Base-by-base conservation (phyloP, 129 eudicot genomes). In the sunflower (Helianthus annuus) region DNA sequence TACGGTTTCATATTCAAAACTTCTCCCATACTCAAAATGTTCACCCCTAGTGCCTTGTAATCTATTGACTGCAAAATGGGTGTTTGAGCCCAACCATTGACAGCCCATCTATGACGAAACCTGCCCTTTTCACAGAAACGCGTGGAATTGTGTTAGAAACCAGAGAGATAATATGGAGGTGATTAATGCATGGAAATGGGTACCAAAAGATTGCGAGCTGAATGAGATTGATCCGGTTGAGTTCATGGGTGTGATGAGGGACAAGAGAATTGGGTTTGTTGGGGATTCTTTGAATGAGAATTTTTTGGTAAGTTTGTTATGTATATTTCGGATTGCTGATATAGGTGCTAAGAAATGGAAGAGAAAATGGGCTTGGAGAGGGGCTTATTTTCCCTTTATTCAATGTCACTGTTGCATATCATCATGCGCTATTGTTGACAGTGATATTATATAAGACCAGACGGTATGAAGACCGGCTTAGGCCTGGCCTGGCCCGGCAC, bases 261-360 rank as follows among this genome's bases (percentile, higher is more conserved):
- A 42, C 40, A 74, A 64, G 34, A 14, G 79, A 48, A 70, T 93
- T 64, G 98, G 98, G 92, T 85, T 93, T 72, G 82, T 93, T 56
- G 98, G 98, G 78, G 98, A 93, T 64, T 89, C 97, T 16, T 85
- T 93, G 87, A 93, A 93, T 42, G 98, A 93, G 81, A 93, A 89
- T 55, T 85, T 93, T 22, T 61, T 93, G 84, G 97, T 78, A 46
- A 76, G 95, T 69, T 87, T 93, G 54, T 36, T 89, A 76, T 93
- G 98, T 82, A 66, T 82, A 38, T 69, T 93, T 32, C 85, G 97
- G 76, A 77, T 78, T 74, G 98, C 79, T 71, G 98, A 90, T 87
- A 32, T 19, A 59, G 89, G 87, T 69, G 97, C 96, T 17, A 93
- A 66, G 83, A 93, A 89, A 73, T 93, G 98, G 98, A 93, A 93